These are phyloP conservation scores for Psidium guajava DNA, from an alignment of 345 rosid species.

Conservation along the genomic window DNA sequence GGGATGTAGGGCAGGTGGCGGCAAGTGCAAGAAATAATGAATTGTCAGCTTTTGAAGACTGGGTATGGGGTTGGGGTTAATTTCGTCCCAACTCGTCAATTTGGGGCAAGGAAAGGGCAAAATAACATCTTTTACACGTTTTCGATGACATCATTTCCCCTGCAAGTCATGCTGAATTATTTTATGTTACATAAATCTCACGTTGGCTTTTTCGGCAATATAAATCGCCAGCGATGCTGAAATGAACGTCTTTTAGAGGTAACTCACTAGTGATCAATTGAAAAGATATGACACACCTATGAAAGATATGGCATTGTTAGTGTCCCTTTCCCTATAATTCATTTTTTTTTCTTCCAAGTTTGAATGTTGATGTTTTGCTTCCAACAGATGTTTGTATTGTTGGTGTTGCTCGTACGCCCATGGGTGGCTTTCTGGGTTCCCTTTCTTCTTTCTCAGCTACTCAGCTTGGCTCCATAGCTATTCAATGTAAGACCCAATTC, in stretches of 20 bases:
- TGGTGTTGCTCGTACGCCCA: constrained; percentile 87
- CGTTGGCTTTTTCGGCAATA: not conserved
- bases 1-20: constrained; percentile 52
- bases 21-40: constrained; percentile 12
- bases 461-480: constrained; percentile 78
- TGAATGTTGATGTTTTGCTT: not conserved
- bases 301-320: not conserved
- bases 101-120: not conserved
- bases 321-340: not conserved
- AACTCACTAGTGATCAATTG: not conserved
- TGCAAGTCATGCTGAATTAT: not conserved
- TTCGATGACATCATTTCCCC: not conserved
- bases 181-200: not conserved
- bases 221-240: not conserved
- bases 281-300: not conserved
- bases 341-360: not conserved
- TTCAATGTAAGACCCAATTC: constrained; percentile 27
- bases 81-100: not conserved
- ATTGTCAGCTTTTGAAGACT: not conserved
- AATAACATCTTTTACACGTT: not conserved
- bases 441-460: constrained; percentile 73
- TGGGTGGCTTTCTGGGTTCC: constrained; percentile 83
- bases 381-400: constrained; percentile 83
- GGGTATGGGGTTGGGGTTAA: not conserved
- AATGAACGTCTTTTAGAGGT: not conserved